Evolutionary conservation across 768 basidiomycete genomes (phyloP), one percentile per base, ranked within the genome.

Genomic region (Termitomyces titanicus): DNA sequence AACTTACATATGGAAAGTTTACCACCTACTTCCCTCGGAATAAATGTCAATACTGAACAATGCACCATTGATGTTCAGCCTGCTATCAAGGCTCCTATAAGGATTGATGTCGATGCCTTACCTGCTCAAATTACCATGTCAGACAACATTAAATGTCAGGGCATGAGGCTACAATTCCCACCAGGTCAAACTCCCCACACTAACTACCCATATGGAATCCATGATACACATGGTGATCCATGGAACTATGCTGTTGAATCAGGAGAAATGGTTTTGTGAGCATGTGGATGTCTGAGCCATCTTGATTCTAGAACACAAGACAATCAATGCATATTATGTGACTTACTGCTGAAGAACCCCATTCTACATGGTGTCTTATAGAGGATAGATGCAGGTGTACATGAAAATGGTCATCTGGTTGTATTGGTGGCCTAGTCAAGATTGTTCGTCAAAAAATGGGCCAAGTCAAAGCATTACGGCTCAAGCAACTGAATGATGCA

Each of bases 131-230:
- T 8, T 38, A 8, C 5, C 13, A n/a, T n/a, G n/a, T n/a, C n/a
- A n/a, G n/a, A n/a, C n/a, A n/a, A n/a, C n/a, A n/a, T n/a, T 12
- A 24, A 15, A 3, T 60, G 57, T 20, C 58, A 65, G 61, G 71
- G 55, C 2, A 57, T 49, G 15, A 27, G n/a, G 59, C 49, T 68
- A 1, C 29, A 29, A 12, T 56, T 70, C 27, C 65, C 64, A 24
- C 47, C 51, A 5, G 60, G 61, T 25, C 57, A 61, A 54, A 66
- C 56, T 29, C 61, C 64, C 11, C 61, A 66, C 43, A 55, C 57
- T 3, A n/a, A 54, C 1, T 70, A 67, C 55, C 68, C 64, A 0
- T 70, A 66, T 55, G 54, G 55, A 4, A 58, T 70, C 1, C 68
- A 70, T 47, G 51, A 63, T 18, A 55, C 31, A 6, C 54, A 61